Evolutionary conservation across 1,284 basidiomycete genomes (phyloP).

Genomic region (Porodaedalea pini): DNA sequence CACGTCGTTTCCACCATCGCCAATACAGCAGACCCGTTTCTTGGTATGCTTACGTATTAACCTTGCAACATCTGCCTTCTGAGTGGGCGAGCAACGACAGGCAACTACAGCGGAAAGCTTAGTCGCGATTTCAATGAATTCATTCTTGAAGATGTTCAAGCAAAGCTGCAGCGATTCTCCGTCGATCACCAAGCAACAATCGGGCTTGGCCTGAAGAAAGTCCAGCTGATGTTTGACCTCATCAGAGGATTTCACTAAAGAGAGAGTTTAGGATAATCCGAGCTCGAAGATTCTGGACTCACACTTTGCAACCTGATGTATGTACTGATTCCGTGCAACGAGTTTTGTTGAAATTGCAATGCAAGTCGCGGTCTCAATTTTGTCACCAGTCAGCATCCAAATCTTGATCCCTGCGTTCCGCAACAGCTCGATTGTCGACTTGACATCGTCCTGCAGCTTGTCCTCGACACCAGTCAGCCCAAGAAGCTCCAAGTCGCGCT

Average conservation of each 20-base stretch:
- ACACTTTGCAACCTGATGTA: slow-evolving; percentile 95
- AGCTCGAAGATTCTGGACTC: slow-evolving; percentile 31
- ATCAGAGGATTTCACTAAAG: slow-evolving; percentile 75
- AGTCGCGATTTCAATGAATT: slow-evolving; percentile 94
- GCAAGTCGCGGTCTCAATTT: slow-evolving; percentile 98
- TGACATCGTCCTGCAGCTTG: slow-evolving; percentile 97
- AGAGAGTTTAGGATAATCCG: slow-evolving; percentile 18
- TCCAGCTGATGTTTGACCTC: slow-evolving; percentile 89
- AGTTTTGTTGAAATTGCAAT: slow-evolving; percentile 98
- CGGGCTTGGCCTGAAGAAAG: slow-evolving; percentile 90
- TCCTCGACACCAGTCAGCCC: slow-evolving; percentile 98
- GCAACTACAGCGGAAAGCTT: slow-evolving; percentile 96
- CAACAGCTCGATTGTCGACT: slow-evolving; percentile 87
- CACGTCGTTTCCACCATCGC: slow-evolving; percentile 93
- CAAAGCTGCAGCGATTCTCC: slow-evolving; percentile 95
- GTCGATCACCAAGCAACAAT: slow-evolving; percentile 98
- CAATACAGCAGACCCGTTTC: slow-evolving; percentile 97
- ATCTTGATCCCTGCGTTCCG: slow-evolving; percentile 98
- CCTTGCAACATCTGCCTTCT: slow-evolving; percentile 96
- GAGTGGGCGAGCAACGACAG: slow-evolving; percentile 96
- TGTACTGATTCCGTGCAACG: slow-evolving; percentile 94
- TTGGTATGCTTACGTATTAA: slow-evolving; percentile 87
- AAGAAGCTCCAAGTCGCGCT: slow-evolving; percentile 87
- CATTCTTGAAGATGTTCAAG: slow-evolving; percentile 83
- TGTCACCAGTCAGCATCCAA: slow-evolving; percentile 99